Evolutionary conservation across 768 basidiomycete species (phyloP).

Genomic region (Hemileccinum impolitum): DNA sequence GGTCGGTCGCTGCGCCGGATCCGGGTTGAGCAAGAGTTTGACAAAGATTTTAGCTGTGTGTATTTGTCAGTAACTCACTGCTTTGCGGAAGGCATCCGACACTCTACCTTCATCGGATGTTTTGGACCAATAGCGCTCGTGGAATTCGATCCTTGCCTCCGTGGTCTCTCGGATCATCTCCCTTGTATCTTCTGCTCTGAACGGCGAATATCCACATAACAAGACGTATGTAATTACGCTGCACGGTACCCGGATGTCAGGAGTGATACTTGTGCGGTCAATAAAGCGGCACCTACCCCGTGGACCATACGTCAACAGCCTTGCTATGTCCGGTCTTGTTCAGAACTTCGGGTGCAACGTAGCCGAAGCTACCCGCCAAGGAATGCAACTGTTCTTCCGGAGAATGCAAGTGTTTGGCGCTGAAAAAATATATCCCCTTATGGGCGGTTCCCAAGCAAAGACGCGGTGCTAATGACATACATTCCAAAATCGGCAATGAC

Average conservation of each 20-base stretch:
- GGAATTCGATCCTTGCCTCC: constrained; percentile 82
- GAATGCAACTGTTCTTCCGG: constrained; percentile 68
- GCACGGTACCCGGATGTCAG: neutral
- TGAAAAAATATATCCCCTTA: constrained; percentile 27
- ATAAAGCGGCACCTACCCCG: constrained; percentile 56
- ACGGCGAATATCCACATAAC: constrained; percentile 93
- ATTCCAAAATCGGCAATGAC: constrained; percentile 99
- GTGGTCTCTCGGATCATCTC: constrained; percentile 83
- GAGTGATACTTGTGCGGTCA: neutral
- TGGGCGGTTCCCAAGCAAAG: neutral
- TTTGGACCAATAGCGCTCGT: constrained; percentile 93
- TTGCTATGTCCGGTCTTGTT: constrained; percentile 83
- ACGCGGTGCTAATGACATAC: constrained; percentile 39
- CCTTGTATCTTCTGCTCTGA: constrained; percentile 77
- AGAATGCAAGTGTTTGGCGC: constrained; percentile 78
- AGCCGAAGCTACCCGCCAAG: constrained; percentile 80
- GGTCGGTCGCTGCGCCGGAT: constrained; percentile 69
- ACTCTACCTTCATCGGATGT: constrained; percentile 68
- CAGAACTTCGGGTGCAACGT: constrained; percentile 89
- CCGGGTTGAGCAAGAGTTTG: constrained; percentile 60
- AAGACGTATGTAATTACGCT: constrained; percentile 95
- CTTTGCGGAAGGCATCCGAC: neutral
- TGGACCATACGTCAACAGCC: constrained; percentile 91
- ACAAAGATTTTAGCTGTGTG: constrained; percentile 81
- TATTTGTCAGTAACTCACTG: neutral